A percentile compares a stretch with the other conserved stretches of the same genome.
Evolutionary conservation across 2,329 filamentous ascomycete genomes (phyloP).

Genomic region (Cladosporium sphaerospermum): DNA sequence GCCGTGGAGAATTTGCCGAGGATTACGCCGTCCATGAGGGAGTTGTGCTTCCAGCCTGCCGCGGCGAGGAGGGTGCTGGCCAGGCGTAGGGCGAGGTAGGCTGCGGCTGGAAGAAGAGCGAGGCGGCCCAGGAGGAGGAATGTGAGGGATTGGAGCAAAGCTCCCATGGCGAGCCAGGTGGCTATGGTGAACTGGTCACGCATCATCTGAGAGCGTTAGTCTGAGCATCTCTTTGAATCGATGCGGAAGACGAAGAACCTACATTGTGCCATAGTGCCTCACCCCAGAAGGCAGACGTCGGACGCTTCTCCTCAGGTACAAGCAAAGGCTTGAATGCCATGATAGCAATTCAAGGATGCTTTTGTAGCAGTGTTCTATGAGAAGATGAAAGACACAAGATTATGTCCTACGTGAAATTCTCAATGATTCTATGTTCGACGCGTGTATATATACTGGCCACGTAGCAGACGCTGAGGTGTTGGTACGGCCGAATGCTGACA

Average conservation of each 20-base stretch:
- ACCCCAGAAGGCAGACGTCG: not conserved
- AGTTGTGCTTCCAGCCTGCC: constrained; percentile 32
- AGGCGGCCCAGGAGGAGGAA: constrained; percentile 31
- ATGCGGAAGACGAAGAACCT: not conserved
- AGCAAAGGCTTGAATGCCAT: constrained; percentile 10
- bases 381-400: too few relatives aligned
- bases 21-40: constrained; percentile 33
- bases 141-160: constrained; percentile 32
- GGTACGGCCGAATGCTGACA: too few relatives aligned
- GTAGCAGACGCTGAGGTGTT: too few relatives aligned
- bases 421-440: too few relatives aligned
- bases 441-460: too few relatives aligned
- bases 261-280: not conserved
- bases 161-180: constrained; percentile 39
- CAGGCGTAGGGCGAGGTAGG: constrained; percentile 30
- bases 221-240: not conserved
- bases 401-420: too few relatives aligned
- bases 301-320: not conserved
- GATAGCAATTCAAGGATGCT: not conserved
- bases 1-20: constrained; percentile 33
- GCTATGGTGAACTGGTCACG: constrained; percentile 35
- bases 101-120: constrained; percentile 31
- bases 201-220: constrained; percentile 20
- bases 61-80: constrained; percentile 32
- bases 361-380: too few relatives aligned